A percentile compares a stretch with the other conserved stretches of the same genome.
Conservation (phyloP, 306 rosid genomes). For the Glycine soja region DNA sequence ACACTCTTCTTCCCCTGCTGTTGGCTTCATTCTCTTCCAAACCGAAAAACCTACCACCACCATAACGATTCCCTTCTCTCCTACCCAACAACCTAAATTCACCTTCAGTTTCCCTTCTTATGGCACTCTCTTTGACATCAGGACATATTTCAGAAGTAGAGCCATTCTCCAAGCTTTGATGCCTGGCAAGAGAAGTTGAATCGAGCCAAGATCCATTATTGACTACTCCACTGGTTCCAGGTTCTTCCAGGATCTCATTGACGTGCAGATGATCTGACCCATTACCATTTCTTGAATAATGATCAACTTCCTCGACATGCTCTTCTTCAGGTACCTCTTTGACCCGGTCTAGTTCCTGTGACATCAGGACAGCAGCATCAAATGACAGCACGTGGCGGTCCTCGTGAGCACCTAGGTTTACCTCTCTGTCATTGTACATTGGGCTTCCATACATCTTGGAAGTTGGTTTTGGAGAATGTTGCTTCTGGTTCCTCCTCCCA, state of each 20-base stretch:
- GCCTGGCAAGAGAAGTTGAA: slow-evolving; percentile 55
- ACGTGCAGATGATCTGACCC: slow-evolving; percentile 46
- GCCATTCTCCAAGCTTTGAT: slow-evolving; percentile 64
- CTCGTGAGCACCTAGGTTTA: slow-evolving; percentile 54
- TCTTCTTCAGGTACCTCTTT: slow-evolving; percentile 81
- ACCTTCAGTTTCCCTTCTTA: slow-evolving; percentile 97
- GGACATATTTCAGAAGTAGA: slow-evolving; percentile 57
- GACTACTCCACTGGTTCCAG: slow-evolving; percentile 52
- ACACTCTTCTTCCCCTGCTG: slow-evolving; percentile 80
- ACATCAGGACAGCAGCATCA: slow-evolving; percentile 86
- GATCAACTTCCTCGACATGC: slow-evolving; percentile 49
- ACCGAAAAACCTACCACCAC: slow-evolving; percentile 76
- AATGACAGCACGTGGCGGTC: slow-evolving; percentile 76
- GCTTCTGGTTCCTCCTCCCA: slow-evolving; percentile 68
- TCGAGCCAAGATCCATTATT: slow-evolving; percentile 52
- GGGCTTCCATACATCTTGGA: slow-evolving; percentile 86
- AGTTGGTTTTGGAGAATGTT: slow-evolving; percentile 66
- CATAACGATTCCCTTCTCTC: slow-evolving; percentile 74
- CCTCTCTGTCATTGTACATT: slow-evolving; percentile 71
- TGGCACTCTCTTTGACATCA: slow-evolving; percentile 87
- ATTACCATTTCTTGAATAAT: slow-evolving; percentile 53
- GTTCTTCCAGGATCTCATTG: slow-evolving; percentile 69
- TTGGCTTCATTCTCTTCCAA: slow-evolving; percentile 73
- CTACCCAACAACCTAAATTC: slow-evolving; percentile 88
- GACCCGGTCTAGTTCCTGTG: slow-evolving; percentile 79